A percentile compares a stretch with the other conserved stretches of the same genome.
phyloP scores from a whole-genome alignment of 192 early-diverging fungal genomes.

The Gryganskiella cystojenkinii region DNA sequence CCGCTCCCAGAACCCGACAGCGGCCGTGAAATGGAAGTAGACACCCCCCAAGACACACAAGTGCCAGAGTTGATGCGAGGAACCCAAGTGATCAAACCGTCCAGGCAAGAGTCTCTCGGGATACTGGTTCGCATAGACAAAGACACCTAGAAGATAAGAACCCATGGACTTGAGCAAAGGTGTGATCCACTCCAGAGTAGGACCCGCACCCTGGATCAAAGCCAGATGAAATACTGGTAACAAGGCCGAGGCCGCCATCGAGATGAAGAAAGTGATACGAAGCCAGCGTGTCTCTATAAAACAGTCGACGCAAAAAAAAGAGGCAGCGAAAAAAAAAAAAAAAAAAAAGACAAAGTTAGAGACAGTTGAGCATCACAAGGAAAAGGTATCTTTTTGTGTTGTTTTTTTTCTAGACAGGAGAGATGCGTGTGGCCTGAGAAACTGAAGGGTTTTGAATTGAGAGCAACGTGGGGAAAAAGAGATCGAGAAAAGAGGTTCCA shows the following conservation, averaged over 20 bases:
- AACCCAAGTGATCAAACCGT: conserved; percentile 64
- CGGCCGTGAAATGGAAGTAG: conserved; percentile 65
- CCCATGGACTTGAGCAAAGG: conserved; percentile 58
- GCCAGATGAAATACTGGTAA: conserved; percentile 63
- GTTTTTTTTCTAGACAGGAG: not conserved
- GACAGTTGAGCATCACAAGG: conserved; percentile 1
- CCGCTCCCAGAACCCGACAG: conserved; percentile 62
- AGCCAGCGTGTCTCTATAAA: conserved; percentile 49
- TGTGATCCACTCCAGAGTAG: conserved; percentile 55
- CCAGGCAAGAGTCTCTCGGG: conserved; percentile 69
- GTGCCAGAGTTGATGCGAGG: conserved; percentile 70
- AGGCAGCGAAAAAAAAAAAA: not conserved
- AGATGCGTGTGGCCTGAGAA: too few relatives aligned
- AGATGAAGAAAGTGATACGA: conserved; percentile 65
- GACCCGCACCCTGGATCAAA: conserved; percentile 48
- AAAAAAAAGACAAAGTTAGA: not conserved
- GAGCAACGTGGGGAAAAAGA: not conserved
- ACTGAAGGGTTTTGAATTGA: not conserved
- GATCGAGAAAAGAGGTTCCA: not conserved
- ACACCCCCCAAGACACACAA: conserved; percentile 68
- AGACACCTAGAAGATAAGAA: conserved; percentile 63
- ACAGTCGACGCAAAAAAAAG: not conserved
- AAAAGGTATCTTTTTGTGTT: not conserved
- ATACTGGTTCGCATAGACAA: conserved; percentile 66
- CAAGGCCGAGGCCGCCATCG: conserved; percentile 57